Base-by-base conservation (phyloP, 176 grass and related monocot species). In the Alloteropsis semialata region DNA sequence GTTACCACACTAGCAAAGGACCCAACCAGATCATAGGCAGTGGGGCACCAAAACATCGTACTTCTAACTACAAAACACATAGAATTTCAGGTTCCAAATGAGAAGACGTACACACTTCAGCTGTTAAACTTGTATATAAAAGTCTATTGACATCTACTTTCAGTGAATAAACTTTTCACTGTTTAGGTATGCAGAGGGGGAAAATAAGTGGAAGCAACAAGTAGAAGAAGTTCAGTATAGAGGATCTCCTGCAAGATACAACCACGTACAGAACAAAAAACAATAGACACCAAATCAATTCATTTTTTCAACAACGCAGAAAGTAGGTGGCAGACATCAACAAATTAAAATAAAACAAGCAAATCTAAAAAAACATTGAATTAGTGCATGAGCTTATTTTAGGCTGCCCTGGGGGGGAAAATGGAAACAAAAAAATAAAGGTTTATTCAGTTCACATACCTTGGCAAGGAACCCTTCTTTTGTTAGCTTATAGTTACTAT, bases 391-490 rank as follows among this genome's bases (percentile, higher is more conserved):
- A 65, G 16, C 25, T 24, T 69, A 29, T 32, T 77, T 16, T 30
- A 59, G 25, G 28, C 21, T 58, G 15, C 16, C 61, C 39, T 18
- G 39, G 10, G 22, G 25, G 1, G 0, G 8, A 65, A 33, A 65
- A 78, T 43, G 17, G 69, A 30, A 78, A 59, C 15, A 62, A 3
- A 4, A 75, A 41, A 42, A 29, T 16, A 76, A 84, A 72, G 21
- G 55, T 85, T 72, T 72, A 18, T 44, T 62, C 29, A 69, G 58
- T 76, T 46, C 60, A 87, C 50, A 84, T 85, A 99, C 97, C 91
- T 96, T 99, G 9, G 93, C 92, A 38, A 99, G 85, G 75, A 99
- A 93, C n/a, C 83, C 81, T 84, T 96, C 97, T 75, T 92, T 99
- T 66, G 89, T 87, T 86, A 87, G 72, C 80, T 94, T 99, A 76